Conservation (phyloP, 805 yeast genomes). For the Metschnikowia vanudenii region DNA sequence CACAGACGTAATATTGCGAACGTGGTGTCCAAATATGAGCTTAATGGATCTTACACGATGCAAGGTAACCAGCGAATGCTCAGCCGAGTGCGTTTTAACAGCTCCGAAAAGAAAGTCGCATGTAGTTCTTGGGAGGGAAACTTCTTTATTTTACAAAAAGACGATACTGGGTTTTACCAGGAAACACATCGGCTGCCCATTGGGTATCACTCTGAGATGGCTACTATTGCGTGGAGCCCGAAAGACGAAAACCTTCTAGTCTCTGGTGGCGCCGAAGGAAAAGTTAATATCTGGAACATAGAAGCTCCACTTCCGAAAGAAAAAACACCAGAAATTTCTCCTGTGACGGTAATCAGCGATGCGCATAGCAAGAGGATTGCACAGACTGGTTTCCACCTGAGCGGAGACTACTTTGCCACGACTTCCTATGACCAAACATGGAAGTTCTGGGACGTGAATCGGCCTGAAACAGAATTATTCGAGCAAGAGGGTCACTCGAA, state of each 20-base stretch:
- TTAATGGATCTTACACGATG: conserved; percentile 68
- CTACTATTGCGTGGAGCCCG: conserved; percentile 65
- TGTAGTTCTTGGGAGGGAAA: conserved; percentile 86
- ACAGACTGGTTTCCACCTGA: conserved; percentile 63
- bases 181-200: conserved; percentile 24
- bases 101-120: conserved; percentile 43
- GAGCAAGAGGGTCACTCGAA: conserved; percentile 86
- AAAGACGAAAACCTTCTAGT: conserved; percentile 20
- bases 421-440: conserved; percentile 86
- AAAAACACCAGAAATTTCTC: conserved; percentile 11
- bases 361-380: conserved; percentile 56
- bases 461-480: conserved; percentile 41
- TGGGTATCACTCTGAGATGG: conserved; percentile 60
- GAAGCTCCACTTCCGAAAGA: not conserved
- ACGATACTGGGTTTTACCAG: conserved; percentile 4
- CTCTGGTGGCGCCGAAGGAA: conserved; percentile 42
- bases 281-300: conserved; percentile 30
- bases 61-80: conserved; percentile 61
- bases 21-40: conserved; percentile 35
- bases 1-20: conserved; percentile 45
- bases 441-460: conserved; percentile 78
- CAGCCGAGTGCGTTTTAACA: conserved; percentile 52
- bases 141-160: conserved; percentile 43
- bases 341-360: conserved; percentile 18
- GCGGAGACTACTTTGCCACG: conserved; percentile 53